phyloP scores from a whole-genome alignment of 164 flowering plant genomes.

The Piper betle region DNA sequence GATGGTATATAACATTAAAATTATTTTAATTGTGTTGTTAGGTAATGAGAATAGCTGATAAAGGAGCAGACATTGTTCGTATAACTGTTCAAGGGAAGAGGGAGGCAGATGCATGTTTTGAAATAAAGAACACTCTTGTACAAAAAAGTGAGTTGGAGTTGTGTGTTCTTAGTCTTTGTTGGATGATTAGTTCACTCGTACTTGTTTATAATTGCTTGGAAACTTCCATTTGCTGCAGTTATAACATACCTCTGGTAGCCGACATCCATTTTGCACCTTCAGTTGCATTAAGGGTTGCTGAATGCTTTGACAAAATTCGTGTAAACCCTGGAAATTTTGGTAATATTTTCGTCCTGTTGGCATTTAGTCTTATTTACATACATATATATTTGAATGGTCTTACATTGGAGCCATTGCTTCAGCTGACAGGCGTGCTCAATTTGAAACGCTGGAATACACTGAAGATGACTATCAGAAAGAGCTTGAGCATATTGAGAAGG shows the following conservation, averaged over 20 bases:
- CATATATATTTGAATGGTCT: not conserved
- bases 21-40: conserved; percentile 9
- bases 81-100: conserved; percentile 95
- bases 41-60: conserved; percentile 96
- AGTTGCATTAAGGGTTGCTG: conserved; percentile 88
- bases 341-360: conserved; percentile 12
- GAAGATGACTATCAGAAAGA: conserved; percentile 94
- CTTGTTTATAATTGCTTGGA: not conserved
- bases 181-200: not conserved
- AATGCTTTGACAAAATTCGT: conserved; percentile 96
- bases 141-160: conserved; percentile 60
- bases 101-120: conserved; percentile 97
- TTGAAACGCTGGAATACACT: conserved; percentile 80
- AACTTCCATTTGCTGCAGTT: conserved; percentile 37
- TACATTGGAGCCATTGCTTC: conserved; percentile 17
- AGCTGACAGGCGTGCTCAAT: conserved; percentile 98
- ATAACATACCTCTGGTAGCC: conserved; percentile 90
- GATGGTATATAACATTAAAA: conserved; percentile 1
- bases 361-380: not conserved
- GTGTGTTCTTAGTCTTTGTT: not conserved
- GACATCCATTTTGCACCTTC: conserved; percentile 98
- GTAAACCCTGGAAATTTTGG: conserved; percentile 99
- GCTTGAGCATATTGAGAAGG: conserved; percentile 95
- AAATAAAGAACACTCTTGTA: conserved; percentile 78
- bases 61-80: conserved; percentile 89